Percentiles rank a stretch among this genome's conserved stretches.
Evolutionary conservation across 768 basidiomycete genomes (phyloP).

Genomic region (Leucogyrophana mollusca): DNA sequence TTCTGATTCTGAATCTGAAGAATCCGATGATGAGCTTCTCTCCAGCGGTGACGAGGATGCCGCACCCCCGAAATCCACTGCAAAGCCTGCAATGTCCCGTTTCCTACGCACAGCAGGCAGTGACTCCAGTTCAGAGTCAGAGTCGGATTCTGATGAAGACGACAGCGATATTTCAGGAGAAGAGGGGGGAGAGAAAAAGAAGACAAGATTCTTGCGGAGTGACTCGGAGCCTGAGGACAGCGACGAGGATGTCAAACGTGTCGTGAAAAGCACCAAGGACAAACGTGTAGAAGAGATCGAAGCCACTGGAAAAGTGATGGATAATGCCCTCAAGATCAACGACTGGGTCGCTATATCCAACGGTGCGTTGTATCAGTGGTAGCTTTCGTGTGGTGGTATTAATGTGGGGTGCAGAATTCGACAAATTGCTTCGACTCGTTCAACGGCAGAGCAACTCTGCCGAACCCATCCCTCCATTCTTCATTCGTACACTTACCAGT

Average conservation of each 20-base stretch:
- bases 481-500: constrained; percentile 67
- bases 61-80: constrained; percentile 43
- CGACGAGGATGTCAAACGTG: constrained; percentile 70
- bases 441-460: constrained; percentile 82
- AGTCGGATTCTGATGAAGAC: constrained; percentile 52
- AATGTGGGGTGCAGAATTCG: constrained; percentile 69
- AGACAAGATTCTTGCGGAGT: constrained; percentile 38
- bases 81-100: constrained; percentile 61
- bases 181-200: constrained; percentile 38
- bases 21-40: constrained; percentile 74
- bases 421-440: constrained; percentile 90
- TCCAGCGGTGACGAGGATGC: constrained; percentile 69
- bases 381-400: not conserved
- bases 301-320: constrained; percentile 84
- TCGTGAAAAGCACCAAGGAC: constrained; percentile 83
- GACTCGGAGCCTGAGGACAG: constrained; percentile 52
- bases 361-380: constrained; percentile 47
- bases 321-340: constrained; percentile 93
- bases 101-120: constrained; percentile 70
- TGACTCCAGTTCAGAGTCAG: constrained; percentile 55
- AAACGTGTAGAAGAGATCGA: constrained; percentile 96
- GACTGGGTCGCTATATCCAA: constrained; percentile 93
- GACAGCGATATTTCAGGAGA: constrained; percentile 44
- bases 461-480: constrained; percentile 86
- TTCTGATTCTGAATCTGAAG: constrained; percentile 72